A percentile compares a stretch with the other conserved stretches of the same genome.
phyloP scores from a whole-genome alignment of 1,284 basidiomycete species.

The Somion occarium region DNA sequence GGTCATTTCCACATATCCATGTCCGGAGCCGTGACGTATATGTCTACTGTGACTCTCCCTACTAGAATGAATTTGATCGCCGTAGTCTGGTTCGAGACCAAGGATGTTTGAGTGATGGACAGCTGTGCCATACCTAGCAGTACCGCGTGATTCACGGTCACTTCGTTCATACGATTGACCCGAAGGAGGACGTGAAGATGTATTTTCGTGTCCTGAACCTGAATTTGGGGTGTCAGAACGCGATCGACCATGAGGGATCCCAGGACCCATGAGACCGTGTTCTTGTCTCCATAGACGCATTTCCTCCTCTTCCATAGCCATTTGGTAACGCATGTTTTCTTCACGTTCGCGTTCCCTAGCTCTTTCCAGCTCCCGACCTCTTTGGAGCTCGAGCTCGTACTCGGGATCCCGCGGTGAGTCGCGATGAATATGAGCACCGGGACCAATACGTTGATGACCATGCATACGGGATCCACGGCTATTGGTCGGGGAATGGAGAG shows the following conservation, averaged over 20 bases:
- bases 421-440: slow-evolving; percentile 49
- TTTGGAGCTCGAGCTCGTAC: slow-evolving; percentile 37
- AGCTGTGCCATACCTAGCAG: slow-evolving; percentile 16
- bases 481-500: slow-evolving; percentile 19
- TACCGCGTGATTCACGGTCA: slow-evolving; percentile 17
- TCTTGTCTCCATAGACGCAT: slow-evolving; percentile 13
- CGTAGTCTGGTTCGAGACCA: slow-evolving; percentile 4
- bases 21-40: not conserved
- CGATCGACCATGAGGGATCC: slow-evolving; percentile 7
- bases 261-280: slow-evolving; percentile 6
- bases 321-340: slow-evolving; percentile 19
- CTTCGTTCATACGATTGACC: slow-evolving; percentile 21
- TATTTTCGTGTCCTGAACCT: slow-evolving; percentile 12
- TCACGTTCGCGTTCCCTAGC: slow-evolving; percentile 45
- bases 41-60: not conserved
- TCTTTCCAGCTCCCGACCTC: slow-evolving; percentile 31
- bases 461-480: slow-evolving; percentile 37
- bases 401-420: slow-evolving; percentile 36
- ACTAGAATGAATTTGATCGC: not conserved
- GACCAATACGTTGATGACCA: slow-evolving; percentile 62
- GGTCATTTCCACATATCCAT: slow-evolving; percentile 11
- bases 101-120: not conserved
- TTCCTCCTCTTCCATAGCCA: slow-evolving; percentile 16
- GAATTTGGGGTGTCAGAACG: slow-evolving; percentile 13
- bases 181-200: slow-evolving; percentile 21